Base-by-base conservation (phyloP, 2,329 filamentous ascomycete species). In the Trichoderma atrobrunneum region DNA sequence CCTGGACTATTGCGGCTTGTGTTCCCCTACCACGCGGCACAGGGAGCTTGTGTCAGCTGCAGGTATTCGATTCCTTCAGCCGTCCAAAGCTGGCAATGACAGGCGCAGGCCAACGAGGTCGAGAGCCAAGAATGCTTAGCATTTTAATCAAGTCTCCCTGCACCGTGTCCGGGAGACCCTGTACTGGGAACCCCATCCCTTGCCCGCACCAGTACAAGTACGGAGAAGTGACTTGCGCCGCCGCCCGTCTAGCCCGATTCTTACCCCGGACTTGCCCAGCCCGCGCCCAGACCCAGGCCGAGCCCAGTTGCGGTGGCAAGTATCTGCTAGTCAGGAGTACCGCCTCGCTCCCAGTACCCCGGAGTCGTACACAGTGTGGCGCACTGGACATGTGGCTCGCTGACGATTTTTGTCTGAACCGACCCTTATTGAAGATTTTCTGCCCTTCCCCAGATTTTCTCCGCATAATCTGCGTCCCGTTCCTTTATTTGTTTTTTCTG, bases 381-480 rank as follows among this genome's bases (percentile, higher is more conserved):
- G 65, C 65, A 59, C 65, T 68, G 54, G 7, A 43, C 54, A 24
- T 7, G 32, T 30, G 12, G 65, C 34, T 43, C 18, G 54, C 21
- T 10, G 12, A 24, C 57, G 36, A 51, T 61, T 61, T 28, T 54
- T 57, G 61, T 24, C 10, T 24, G 39, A 60, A 18, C 28, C 26
- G 39, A 43, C 39, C 39, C 28, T 51, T 36, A n/a, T 61, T 61
- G 34, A 30, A 32, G 28, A 32, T 59, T 34, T 60, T 56, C 30
- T 57, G 21, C 30, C 24, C 39, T 69, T 69, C 66, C 66, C 66
- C 66, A 62, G 66, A 62, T 69, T 69, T 69, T 69, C 66, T 69
- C 66, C 66, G 66, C 66, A 69, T 69, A 32, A 51, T 69, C 56
- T 59, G 54, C 66, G 36, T 60, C 34, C 56, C 54, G 54, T 48